Evolutionary conservation across 495 filamentous ascomycete species (phyloP).

Genomic region (Platismatia glauca): DNA sequence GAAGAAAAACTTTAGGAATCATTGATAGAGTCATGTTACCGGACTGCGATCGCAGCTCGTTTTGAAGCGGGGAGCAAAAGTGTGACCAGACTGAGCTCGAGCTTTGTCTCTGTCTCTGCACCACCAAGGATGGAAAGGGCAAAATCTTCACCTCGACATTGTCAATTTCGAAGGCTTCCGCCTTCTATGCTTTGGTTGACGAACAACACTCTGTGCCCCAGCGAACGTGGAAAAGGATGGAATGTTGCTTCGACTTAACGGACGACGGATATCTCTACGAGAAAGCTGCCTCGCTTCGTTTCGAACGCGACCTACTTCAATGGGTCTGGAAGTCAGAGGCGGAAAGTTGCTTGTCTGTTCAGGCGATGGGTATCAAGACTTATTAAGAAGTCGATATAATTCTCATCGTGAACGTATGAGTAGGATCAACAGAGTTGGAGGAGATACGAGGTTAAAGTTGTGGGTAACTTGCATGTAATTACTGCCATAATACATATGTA

Average conservation of each 20-base stretch:
- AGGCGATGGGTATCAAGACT: neutral
- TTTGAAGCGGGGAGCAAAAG: neutral
- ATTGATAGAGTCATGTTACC: constrained; percentile 33
- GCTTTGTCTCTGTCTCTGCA: neutral
- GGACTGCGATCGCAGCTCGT: neutral
- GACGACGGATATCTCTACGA: neutral
- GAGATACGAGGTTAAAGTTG: neutral
- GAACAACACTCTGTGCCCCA: neutral
- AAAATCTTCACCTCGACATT: neutral
- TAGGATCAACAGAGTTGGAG: neutral
- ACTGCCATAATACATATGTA: neutral
- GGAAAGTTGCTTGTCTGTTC: neutral
- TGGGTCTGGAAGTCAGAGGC: neutral
- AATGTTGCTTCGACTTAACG: neutral
- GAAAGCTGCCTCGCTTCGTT: neutral
- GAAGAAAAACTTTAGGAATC: constrained; percentile 67
- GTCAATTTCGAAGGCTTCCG: neutral
- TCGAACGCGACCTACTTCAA: neutral
- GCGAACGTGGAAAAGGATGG: neutral
- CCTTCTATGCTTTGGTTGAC: neutral
- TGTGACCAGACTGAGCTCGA: neutral
- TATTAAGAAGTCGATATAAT: neutral
- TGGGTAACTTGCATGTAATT: neutral
- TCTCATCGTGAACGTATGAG: too few relatives aligned
- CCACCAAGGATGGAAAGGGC: neutral